Conservation (phyloP, 306 rosid species). For the Rosa multiflora region DNA sequence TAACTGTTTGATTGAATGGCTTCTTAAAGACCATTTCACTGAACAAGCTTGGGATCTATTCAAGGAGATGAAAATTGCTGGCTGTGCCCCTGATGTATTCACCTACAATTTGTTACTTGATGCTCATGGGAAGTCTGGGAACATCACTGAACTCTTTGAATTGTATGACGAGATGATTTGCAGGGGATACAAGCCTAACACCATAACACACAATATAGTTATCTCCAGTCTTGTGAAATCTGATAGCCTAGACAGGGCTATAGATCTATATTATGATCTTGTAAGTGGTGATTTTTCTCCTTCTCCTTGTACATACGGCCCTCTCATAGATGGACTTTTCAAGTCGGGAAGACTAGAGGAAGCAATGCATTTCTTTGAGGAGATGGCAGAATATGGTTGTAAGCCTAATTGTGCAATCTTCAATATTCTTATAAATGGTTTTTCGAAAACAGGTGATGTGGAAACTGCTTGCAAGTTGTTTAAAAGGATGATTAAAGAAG, state of each 20-base stretch:
- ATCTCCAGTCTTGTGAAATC: slow-evolving; percentile 76
- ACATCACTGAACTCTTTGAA: slow-evolving; percentile 58
- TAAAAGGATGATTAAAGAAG: slow-evolving; percentile 75
- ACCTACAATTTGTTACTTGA: slow-evolving; percentile 90
- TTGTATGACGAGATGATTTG: slow-evolving; percentile 69
- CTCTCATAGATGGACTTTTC: slow-evolving; percentile 78
- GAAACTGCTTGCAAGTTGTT: slow-evolving; percentile 66
- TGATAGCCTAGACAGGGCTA: slow-evolving; percentile 52
- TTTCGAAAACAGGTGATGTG: slow-evolving; percentile 69
- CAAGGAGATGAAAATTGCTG: slow-evolving; percentile 70
- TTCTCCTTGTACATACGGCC: slow-evolving; percentile 91
- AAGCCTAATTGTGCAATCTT: slow-evolving; percentile 75
- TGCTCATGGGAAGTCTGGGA: slow-evolving; percentile 73
- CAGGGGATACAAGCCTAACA: slow-evolving; percentile 76
- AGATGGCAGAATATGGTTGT: slow-evolving; percentile 76
- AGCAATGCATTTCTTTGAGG: slow-evolving; percentile 76
- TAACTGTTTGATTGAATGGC: slow-evolving; percentile 78
- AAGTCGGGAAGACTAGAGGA: slow-evolving; percentile 76
- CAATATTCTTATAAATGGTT: slow-evolving; percentile 89
- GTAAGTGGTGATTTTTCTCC: slow-evolving; percentile 78
- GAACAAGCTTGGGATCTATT: slow-evolving; percentile 66
- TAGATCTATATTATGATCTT: slow-evolving; percentile 75
- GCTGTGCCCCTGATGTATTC: slow-evolving; percentile 69
- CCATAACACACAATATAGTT: slow-evolving; percentile 71
- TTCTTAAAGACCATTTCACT: slow-evolving; percentile 47